A percentile compares a stretch with the other conserved stretches of the same genome.
These are phyloP conservation scores for Populus tomentosa DNA, from an alignment of 441 rosid genomes.

Conservation along the genomic window DNA sequence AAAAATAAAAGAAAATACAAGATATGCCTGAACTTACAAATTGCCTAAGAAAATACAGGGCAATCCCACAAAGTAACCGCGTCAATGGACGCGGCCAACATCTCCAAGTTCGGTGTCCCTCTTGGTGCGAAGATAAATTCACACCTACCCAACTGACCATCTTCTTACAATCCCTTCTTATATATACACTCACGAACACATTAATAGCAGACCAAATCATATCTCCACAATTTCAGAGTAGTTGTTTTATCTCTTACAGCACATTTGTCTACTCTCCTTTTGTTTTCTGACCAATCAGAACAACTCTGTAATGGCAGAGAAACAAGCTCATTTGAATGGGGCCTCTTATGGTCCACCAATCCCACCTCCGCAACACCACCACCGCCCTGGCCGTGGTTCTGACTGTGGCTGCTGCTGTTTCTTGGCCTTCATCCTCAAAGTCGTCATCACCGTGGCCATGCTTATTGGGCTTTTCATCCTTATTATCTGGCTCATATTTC, in stretches of 20 bases:
- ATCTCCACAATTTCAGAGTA: no score
- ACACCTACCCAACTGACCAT: neutral
- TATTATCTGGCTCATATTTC: slow-evolving; percentile 70
- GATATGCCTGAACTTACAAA: neutral
- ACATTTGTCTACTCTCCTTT: neutral
- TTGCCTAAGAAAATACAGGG: neutral
- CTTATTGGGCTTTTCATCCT: slow-evolving; percentile 44
- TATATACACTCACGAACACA: neutral
- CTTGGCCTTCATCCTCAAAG: slow-evolving; percentile 22
- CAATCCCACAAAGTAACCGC: slow-evolving; percentile 6
- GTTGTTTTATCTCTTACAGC: neutral
- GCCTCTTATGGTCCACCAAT: slow-evolving; percentile 29
- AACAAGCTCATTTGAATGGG: slow-evolving; percentile 20
- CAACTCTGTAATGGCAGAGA: slow-evolving; percentile 18
- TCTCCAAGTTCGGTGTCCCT: neutral
- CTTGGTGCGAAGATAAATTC: neutral
- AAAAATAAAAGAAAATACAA: no score
- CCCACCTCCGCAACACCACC: slow-evolving; percentile 34
- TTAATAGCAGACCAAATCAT: neutral
- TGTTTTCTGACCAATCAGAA: neutral
- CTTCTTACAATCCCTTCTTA: neutral
- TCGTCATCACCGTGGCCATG: slow-evolving; percentile 34
- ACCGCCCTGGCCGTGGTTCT: slow-evolving; percentile 51
- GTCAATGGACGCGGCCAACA: slow-evolving; percentile 9
- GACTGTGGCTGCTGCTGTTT: slow-evolving; percentile 41